Base-by-base conservation (phyloP, 345 rosid species). In the Triadica sebifera region DNA sequence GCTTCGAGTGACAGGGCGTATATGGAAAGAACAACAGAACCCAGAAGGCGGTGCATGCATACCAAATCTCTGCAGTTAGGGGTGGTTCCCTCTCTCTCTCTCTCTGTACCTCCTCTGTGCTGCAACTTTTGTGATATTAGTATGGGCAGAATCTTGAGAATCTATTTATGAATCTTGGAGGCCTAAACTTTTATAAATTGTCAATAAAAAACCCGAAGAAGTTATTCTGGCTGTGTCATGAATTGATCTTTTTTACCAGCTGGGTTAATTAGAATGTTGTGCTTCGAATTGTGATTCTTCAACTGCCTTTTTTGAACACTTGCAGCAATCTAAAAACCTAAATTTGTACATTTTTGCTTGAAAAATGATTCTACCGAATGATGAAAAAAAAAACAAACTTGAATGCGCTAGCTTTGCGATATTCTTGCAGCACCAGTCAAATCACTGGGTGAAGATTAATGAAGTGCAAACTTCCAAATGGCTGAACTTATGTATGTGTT, bases 11-110 rank as follows among this genome's bases (percentile, higher is more conserved):
- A 92, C 97, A 4, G 97, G 98, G 10, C 77, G 97, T 74, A 94
- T 94, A 73, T 94, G 98, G 98, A 94, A 91, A 83, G 97, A 94
- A 77, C 93, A 90, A 75, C 97, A 89, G 75, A 92, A 88, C 77
- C 90, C 84, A 17, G 95, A 90, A 74, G 96, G 87, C 6, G 97
- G 93, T 43, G 90, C 89, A 20, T 90, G 96, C 86, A 89, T 92
- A 65, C 98, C 97, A 72, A 92, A 88, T 80, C 91, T 94, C 63
- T 90, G 93, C 84, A 85, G 89, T 80, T 89, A 86, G 73, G 59
- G 34, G 34, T 29, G 12, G 4, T 47, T 24, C 1, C 20, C 64
- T 11, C 16, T 17, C 61, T 8, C 51, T 53, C 37, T 7, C n/a
- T 45, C 4, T 20, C 22, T 25, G 37, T 16, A 45, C 19, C 6